Evolutionary conservation across 768 basidiomycete genomes (phyloP).

Genomic region (Inosperma sp.): DNA sequence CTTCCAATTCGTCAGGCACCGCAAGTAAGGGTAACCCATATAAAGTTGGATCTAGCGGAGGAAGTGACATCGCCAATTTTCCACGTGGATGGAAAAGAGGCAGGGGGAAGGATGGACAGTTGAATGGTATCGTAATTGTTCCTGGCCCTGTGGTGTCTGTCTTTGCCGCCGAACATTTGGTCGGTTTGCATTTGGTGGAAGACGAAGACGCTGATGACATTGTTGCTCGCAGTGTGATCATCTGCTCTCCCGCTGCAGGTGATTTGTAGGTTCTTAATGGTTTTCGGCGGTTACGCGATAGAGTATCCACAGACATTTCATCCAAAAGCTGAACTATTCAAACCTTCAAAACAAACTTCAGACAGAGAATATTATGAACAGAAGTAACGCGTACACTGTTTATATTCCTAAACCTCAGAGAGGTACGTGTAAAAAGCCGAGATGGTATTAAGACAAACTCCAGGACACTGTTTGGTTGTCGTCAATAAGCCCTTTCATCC

Average conservation of each 20-base stretch:
- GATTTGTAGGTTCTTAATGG: conserved; percentile 56
- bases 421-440: too few species aligned
- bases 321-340: too few species aligned
- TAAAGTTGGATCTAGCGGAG: conserved; percentile 52
- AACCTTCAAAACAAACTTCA: too few species aligned
- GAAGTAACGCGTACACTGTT: too few species aligned
- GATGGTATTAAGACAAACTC: too few species aligned
- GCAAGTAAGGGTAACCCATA: conserved; percentile 53
- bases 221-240: conserved; percentile 13
- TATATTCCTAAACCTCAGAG: too few species aligned
- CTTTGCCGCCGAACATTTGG: conserved; percentile 5
- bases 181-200: background rate
- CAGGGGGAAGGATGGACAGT: conserved; percentile 34
- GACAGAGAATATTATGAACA: too few species aligned
- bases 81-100: conserved; percentile 70
- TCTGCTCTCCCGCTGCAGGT: conserved; percentile 37
- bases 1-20: conserved; percentile 39
- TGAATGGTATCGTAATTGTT: background rate
- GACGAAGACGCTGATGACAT: too few species aligned
- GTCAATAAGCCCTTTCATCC: too few species aligned
- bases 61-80: conserved; percentile 57
- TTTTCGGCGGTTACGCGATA: conserved; percentile 44
- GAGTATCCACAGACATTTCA: background rate
- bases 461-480: too few species aligned
- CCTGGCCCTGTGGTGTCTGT: background rate